These are phyloP conservation scores for Suaeda aralocaspica DNA, from an alignment of 148 eudicot species.

Conservation along the genomic window DNA sequence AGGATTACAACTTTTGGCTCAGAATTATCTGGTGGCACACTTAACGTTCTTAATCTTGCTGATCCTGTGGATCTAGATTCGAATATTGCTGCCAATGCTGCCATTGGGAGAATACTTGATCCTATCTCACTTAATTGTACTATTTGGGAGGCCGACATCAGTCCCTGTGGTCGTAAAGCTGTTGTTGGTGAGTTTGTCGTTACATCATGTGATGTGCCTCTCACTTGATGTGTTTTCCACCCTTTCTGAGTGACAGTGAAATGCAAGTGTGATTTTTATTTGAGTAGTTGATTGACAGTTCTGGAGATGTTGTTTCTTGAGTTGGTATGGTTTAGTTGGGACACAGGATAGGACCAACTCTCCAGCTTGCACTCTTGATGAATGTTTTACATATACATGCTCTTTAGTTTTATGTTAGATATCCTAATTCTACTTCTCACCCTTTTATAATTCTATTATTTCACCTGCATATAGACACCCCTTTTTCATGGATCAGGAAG, in stretches of 20 bases:
- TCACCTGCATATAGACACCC: not conserved
- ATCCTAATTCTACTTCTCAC: not conserved
- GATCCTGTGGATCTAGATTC: conserved; percentile 47
- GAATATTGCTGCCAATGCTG: conserved; percentile 18
- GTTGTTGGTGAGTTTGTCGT: conserved; percentile 53
- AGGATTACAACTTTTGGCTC: conserved; percentile 84
- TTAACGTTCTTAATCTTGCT: conserved; percentile 50
- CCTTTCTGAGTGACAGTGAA: not conserved
- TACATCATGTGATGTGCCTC: not conserved
- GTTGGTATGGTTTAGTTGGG: no score
- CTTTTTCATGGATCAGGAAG: no score
- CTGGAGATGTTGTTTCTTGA: not conserved
- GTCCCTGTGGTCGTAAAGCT: conserved; percentile 48
- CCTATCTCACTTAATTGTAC: conserved; percentile 50
- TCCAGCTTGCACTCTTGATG: no score
- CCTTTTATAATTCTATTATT: not conserved
- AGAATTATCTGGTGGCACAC: conserved; percentile 59
- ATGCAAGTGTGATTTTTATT: not conserved
- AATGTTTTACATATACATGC: no score
- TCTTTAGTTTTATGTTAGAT: not conserved
- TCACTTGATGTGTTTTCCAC: not conserved
- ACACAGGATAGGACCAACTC: no score
- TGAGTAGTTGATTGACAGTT: not conserved
- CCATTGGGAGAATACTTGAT: conserved; percentile 25
- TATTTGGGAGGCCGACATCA: conserved; percentile 68